Evolutionary conservation across 2,329 filamentous ascomycete species (phyloP).

Genomic region (Hymenoscyphus salicellus): DNA sequence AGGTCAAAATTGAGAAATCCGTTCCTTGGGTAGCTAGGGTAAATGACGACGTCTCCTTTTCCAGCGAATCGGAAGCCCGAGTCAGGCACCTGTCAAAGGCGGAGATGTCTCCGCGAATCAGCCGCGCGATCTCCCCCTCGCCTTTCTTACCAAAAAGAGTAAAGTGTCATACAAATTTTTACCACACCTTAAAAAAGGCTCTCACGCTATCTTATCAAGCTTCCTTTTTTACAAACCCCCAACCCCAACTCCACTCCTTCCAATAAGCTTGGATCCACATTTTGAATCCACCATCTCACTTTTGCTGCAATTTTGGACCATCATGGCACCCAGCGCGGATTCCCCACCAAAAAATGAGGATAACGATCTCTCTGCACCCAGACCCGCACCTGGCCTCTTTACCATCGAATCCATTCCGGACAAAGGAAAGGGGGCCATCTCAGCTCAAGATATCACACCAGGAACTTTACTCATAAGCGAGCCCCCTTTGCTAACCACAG

Average conservation of each 20-base stretch:
- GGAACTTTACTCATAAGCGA: constrained; percentile 35
- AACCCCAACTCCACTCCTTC: neutral
- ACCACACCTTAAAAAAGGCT: constrained; percentile 9
- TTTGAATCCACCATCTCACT: neutral
- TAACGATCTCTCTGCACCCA: neutral
- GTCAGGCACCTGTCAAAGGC: neutral
- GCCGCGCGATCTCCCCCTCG: constrained; percentile 21
- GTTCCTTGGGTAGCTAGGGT: neutral
- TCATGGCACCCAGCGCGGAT: constrained; percentile 15
- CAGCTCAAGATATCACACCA: constrained; percentile 24
- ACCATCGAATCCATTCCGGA: constrained; percentile 25
- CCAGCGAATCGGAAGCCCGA: neutral
- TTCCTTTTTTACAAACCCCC: neutral
- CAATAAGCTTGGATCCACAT: neutral
- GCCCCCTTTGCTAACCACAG: constrained; percentile 31
- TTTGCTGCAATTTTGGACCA: neutral
- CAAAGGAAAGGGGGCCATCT: constrained; percentile 33
- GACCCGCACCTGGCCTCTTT: constrained; percentile 18
- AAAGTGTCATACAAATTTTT: constrained; percentile 18
- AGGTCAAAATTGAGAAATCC: neutral
- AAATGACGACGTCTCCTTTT: neutral
- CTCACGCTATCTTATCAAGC: constrained; percentile 8
- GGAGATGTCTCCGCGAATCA: neutral
- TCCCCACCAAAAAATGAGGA: constrained; percentile 3
- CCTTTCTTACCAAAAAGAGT: constrained; percentile 29